Conservation (phyloP, 306 rosid genomes). For the Macrotyloma uniflorum region DNA sequence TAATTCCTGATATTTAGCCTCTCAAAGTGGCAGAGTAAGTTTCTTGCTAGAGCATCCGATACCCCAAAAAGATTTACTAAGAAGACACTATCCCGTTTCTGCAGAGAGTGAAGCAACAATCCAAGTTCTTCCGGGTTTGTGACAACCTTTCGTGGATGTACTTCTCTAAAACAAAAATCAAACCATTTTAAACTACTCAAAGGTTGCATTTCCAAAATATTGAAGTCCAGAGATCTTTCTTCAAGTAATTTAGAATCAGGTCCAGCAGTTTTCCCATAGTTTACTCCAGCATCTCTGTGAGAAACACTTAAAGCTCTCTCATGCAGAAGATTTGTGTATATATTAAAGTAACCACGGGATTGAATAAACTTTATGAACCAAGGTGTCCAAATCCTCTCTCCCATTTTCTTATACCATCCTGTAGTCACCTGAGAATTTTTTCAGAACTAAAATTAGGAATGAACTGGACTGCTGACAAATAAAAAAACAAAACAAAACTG, state of each 20-base stretch:
- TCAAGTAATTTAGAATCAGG: constrained; percentile 86
- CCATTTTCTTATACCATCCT: constrained; percentile 91
- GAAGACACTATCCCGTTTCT: constrained; percentile 50
- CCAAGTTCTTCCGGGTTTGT: constrained; percentile 66
- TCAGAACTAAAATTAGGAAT: constrained; percentile 31
- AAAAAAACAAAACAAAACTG: background rate
- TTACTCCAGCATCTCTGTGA: constrained; percentile 96
- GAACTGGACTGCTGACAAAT: constrained; percentile 25
- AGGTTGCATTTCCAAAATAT: constrained; percentile 69
- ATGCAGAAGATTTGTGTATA: constrained; percentile 72
- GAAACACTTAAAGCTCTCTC: constrained; percentile 91
- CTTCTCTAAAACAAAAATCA: constrained; percentile 94
- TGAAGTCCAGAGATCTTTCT: constrained; percentile 62
- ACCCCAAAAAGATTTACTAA: constrained; percentile 66
- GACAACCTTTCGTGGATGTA: constrained; percentile 59
- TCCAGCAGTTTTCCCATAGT: constrained; percentile 94
- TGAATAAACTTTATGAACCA: constrained; percentile 96
- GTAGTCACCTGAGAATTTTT: constrained; percentile 75
- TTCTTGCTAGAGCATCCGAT: constrained; percentile 54
- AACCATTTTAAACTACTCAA: constrained; percentile 78
- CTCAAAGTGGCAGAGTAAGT: constrained; percentile 85
- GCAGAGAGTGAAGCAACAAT: constrained; percentile 56
- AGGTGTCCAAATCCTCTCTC: constrained; percentile 98
- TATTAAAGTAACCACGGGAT: constrained; percentile 78
- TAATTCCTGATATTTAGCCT: constrained; percentile 69